phyloP scores from a whole-genome alignment of 345 rosid species.

The Eucalyptus cloeziana region DNA sequence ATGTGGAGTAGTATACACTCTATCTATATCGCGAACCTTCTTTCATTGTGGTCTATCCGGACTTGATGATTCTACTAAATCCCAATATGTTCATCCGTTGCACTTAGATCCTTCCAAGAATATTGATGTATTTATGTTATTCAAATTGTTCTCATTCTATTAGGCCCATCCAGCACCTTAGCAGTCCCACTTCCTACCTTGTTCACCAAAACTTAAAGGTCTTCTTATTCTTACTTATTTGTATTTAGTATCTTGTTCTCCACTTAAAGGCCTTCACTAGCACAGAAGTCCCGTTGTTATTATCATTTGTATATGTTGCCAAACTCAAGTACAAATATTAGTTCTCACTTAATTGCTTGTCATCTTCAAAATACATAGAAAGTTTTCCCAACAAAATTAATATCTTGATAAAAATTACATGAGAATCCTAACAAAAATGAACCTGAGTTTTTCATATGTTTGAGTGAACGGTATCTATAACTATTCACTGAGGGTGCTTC shows the following conservation, averaged over 20 bases:
- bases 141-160: background rate
- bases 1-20: background rate
- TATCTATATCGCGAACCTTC: background rate
- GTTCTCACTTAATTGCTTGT: background rate
- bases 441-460: background rate
- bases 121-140: background rate
- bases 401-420: background rate
- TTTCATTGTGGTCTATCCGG: too few species aligned
- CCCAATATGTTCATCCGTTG: fast-evolving
- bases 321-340: background rate
- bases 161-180: background rate
- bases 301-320: background rate
- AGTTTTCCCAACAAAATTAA: fast-evolving
- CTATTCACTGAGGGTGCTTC: fast-evolving
- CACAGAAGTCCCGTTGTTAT: fast-evolving
- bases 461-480: background rate
- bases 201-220: background rate
- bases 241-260: background rate
- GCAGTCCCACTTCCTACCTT: background rate
- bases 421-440: background rate
- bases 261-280: background rate
- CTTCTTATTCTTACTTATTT: background rate
- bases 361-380: background rate
- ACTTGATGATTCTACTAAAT: too few species aligned
- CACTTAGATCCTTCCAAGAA: background rate